These are phyloP conservation scores for Eustoma russellianum DNA, from an alignment of 257 asterid genomes.

Conservation along the genomic window DNA sequence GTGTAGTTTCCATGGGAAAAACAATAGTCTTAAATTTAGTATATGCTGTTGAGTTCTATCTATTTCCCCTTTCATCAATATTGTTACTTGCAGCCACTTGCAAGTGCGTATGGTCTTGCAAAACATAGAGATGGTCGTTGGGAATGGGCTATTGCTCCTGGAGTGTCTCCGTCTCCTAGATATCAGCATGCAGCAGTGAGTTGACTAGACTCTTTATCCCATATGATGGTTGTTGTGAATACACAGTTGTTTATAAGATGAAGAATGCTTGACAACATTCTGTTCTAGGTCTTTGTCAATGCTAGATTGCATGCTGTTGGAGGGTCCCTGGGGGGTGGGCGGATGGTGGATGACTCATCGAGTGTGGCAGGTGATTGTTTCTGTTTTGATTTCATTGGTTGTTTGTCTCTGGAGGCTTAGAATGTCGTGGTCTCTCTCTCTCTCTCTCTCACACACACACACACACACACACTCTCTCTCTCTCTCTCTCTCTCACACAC, in stretches of 20 bases:
- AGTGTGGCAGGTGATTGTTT: constrained; percentile 76
- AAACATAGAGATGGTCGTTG: constrained; percentile 99
- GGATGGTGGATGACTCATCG: constrained; percentile 99
- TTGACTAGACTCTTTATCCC: constrained; percentile 4
- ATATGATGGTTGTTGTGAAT: not conserved
- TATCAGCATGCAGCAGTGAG: constrained; percentile 99
- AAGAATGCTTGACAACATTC: constrained; percentile 9
- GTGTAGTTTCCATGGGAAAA: too few species aligned
- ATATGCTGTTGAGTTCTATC: not conserved
- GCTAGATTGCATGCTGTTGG: constrained; percentile 99
- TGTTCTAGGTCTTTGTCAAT: constrained; percentile 82
- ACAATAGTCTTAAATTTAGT: not conserved
- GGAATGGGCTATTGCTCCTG: constrained; percentile 99
- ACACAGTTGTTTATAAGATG: not conserved
- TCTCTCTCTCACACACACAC: not conserved
- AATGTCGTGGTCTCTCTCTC: not conserved
- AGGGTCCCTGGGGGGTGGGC: constrained; percentile 99
- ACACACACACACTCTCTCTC: too few species aligned
- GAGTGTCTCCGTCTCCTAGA: constrained; percentile 98
- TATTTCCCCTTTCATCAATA: not conserved
- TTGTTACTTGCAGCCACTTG: constrained; percentile 60
- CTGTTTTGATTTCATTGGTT: not conserved
- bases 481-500: not conserved
- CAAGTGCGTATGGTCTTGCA: constrained; percentile 98
- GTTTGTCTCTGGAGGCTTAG: not conserved